Conservation (phyloP, 352 stramenopile species). For the Phytophthora vignae region DNA sequence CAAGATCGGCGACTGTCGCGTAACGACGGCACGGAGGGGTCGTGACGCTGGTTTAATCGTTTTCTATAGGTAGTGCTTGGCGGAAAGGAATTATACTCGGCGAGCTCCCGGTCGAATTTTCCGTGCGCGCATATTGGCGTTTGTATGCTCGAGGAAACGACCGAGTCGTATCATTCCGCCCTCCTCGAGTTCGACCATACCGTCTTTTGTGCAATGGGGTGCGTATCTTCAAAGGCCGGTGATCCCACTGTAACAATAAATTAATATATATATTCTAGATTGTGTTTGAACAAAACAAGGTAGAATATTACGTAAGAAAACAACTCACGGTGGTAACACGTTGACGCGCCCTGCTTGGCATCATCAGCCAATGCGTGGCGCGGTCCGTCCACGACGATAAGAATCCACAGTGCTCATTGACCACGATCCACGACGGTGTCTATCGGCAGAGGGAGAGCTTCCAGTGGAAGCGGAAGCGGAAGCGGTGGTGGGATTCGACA, state of each 20-base stretch:
- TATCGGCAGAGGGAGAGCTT: background rate
- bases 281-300: background rate
- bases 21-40: constrained; percentile 25
- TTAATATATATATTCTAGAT: background rate
- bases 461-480: background rate
- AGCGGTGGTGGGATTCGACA: background rate
- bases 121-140: constrained; percentile 17
- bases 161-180: constrained; percentile 10
- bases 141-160: constrained; percentile 19
- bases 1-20: constrained; percentile 36
- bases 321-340: background rate
- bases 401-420: background rate
- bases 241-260: background rate
- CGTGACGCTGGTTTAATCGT: background rate
- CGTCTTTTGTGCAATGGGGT: background rate
- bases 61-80: background rate
- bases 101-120: constrained; percentile 25
- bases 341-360: background rate
- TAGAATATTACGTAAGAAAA: background rate
- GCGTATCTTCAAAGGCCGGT: background rate
- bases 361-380: constrained; percentile 6
- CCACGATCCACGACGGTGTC: background rate
- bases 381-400: background rate
- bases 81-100: constrained; percentile 1
- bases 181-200: background rate